These are phyloP conservation scores for Trypanosoma congolense DNA, from an alignment of 208 protist genomes.

Conservation along the genomic window DNA sequence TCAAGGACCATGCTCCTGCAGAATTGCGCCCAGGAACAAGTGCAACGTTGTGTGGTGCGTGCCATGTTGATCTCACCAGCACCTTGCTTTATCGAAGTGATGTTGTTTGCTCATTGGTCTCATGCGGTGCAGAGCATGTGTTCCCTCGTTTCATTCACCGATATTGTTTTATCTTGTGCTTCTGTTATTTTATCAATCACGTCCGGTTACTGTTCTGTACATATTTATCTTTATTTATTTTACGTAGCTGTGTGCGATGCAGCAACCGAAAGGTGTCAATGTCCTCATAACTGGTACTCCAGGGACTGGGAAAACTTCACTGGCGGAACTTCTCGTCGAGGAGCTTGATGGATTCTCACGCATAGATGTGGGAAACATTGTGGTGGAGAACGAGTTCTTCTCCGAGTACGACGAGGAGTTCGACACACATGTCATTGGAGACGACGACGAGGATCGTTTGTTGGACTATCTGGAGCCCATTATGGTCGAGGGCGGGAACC, in stretches of 20 bases:
- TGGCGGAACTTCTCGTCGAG: slow-evolving; percentile 72
- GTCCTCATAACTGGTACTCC: slow-evolving; percentile 95
- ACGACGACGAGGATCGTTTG: slow-evolving; percentile 90
- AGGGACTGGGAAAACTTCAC: slow-evolving; percentile 95
- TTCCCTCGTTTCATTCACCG: background rate
- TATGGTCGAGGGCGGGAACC: slow-evolving; percentile 83
- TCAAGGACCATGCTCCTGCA: too few relatives aligned
- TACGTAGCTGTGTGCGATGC: too few relatives aligned
- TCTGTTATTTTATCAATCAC: too few relatives aligned
- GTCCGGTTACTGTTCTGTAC: background rate
- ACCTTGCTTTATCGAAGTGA: too few relatives aligned
- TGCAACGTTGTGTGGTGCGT: too few relatives aligned
- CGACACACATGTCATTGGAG: slow-evolving; percentile 92
- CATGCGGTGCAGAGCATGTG: background rate
- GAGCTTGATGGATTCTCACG: slow-evolving; percentile 67
- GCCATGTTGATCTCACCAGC: too few relatives aligned
- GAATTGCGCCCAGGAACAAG: too few relatives aligned
- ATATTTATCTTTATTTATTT: background rate
- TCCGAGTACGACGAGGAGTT: slow-evolving; percentile 91
- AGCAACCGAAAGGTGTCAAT: slow-evolving; percentile 74
- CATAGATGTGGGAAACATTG: slow-evolving; percentile 89
- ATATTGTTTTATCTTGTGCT: too few relatives aligned
- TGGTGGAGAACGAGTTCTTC: slow-evolving; percentile 90
- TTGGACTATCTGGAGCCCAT: slow-evolving; percentile 93
- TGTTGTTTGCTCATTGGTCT: too few relatives aligned